Conservation (phyloP, 768 basidiomycete species). For the Mycena albidolilacea region DNA sequence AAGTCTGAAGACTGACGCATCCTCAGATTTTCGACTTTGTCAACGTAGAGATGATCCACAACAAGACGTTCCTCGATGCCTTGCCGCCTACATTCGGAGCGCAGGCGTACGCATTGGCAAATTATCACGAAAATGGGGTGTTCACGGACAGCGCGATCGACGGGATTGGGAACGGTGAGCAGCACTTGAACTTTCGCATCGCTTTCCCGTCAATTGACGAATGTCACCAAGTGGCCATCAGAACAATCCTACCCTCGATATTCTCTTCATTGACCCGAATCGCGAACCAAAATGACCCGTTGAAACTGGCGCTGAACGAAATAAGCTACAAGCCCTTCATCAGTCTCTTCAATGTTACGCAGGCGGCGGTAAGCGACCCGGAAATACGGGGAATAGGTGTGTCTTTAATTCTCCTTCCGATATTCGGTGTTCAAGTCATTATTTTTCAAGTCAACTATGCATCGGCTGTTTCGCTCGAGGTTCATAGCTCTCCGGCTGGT, state of each 20-base stretch:
- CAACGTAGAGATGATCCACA: constrained; percentile 68
- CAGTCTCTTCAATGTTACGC: constrained; percentile 71
- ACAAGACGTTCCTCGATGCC: constrained; percentile 56
- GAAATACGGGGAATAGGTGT: constrained; percentile 58
- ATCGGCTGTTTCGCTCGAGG: constrained; percentile 57
- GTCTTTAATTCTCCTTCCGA: constrained; percentile 35
- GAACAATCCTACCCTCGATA: constrained; percentile 62
- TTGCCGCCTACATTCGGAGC: constrained; percentile 57
- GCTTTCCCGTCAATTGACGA: neutral
- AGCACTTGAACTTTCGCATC: neutral
- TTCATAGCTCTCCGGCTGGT: constrained; percentile 49
- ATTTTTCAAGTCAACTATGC: constrained; percentile 55
- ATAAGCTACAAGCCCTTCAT: constrained; percentile 72
- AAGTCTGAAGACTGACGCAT: neutral
- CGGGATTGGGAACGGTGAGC: constrained; percentile 16
- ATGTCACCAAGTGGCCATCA: constrained; percentile 59
- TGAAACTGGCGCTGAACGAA: constrained; percentile 61
- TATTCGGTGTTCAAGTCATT: neutral
- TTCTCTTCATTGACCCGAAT: constrained; percentile 58
- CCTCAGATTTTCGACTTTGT: constrained; percentile 64
- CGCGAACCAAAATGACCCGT: constrained; percentile 54
- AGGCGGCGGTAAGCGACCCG: constrained; percentile 53
- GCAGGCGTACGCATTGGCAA: constrained; percentile 63
- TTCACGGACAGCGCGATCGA: constrained; percentile 52
- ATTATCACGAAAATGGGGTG: constrained; percentile 68